phyloP scores from a whole-genome alignment of 108 stramenopile species.

The Conticribra weissflogii region DNA sequence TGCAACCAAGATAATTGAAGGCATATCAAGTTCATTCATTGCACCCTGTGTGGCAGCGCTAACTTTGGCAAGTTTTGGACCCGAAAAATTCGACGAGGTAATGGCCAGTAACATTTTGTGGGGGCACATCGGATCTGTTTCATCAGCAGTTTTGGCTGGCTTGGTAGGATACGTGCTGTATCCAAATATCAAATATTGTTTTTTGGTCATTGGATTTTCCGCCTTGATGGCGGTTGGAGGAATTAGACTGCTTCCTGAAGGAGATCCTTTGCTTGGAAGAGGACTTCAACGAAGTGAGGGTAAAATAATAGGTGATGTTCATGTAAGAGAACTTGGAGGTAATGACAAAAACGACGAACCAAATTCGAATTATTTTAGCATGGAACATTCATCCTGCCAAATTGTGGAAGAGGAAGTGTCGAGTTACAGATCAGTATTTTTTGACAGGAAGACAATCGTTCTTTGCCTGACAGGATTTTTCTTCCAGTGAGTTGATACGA shows the following conservation, averaged over 20 bases:
- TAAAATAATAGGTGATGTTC: not conserved
- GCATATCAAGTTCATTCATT: conserved; percentile 81
- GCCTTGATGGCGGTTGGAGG: conserved; percentile 72
- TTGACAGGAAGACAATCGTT: conserved; percentile 66
- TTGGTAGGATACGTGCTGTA: conserved; percentile 66
- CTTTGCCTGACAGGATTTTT: conserved; percentile 87
- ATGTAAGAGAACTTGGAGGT: conserved; percentile 7
- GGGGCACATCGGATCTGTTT: conserved; percentile 81
- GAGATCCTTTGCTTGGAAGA: conserved; percentile 77
- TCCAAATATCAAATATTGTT: conserved; percentile 83
- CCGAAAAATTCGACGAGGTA: conserved; percentile 76
- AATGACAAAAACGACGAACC: conserved; percentile 13
- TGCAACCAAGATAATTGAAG: conserved; percentile 78
- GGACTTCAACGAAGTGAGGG: conserved; percentile 56
- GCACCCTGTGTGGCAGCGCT: conserved; percentile 83
- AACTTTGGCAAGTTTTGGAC: conserved; percentile 79
- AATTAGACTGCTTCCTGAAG: conserved; percentile 74
- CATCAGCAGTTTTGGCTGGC: conserved; percentile 80
- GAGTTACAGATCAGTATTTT: conserved; percentile 73
- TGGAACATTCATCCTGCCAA: conserved; percentile 23
- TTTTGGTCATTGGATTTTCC: conserved; percentile 78
- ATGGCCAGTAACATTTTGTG: conserved; percentile 87
- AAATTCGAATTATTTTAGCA: conserved; percentile 28
- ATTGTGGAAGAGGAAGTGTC: conserved; percentile 37
- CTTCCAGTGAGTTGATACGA: conserved; percentile 63